These are phyloP conservation scores for Boletus hoseneyae DNA, from an alignment of 1,284 basidiomycete genomes.

Conservation along the genomic window DNA sequence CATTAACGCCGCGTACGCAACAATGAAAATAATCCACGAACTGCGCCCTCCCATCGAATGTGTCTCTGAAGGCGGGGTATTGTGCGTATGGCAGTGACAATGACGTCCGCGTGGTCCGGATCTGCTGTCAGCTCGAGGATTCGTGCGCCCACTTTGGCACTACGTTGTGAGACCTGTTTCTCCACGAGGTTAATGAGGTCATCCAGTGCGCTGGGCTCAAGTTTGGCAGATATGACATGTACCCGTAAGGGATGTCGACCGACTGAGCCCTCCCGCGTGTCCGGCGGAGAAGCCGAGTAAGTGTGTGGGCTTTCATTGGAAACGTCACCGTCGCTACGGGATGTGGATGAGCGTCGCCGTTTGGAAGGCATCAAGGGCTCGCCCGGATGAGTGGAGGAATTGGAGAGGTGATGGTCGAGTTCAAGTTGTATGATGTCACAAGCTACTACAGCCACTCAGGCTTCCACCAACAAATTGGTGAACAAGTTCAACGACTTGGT, in stretches of 20 bases:
- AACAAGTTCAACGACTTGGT: too few relatives aligned
- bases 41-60: slow-evolving; percentile 58
- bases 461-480: too few relatives aligned
- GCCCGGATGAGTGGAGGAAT: neutral
- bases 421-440: too few relatives aligned
- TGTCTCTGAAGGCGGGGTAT: slow-evolving; percentile 65
- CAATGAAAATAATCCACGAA: slow-evolving; percentile 35
- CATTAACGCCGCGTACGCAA: slow-evolving; percentile 5
- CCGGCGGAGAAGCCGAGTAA: slow-evolving; percentile 3
- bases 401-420: too few relatives aligned
- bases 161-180: slow-evolving; percentile 2
- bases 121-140: slow-evolving; percentile 40
- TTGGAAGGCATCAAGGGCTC: slow-evolving; percentile 13
- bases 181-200: slow-evolving; percentile 51
- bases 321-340: neutral
- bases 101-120: slow-evolving; percentile 53
- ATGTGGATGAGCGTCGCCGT: slow-evolving; percentile 4
- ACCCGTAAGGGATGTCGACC: slow-evolving; percentile 34
- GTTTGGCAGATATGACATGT: slow-evolving; percentile 60
- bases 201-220: slow-evolving; percentile 39
- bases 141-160: neutral
- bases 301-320: slow-evolving; percentile 4
- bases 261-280: slow-evolving; percentile 5
- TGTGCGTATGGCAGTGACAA: slow-evolving; percentile 65
- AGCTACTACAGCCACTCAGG: too few relatives aligned